Evolutionary conservation across 176 grass and related monocot species (phyloP).

Genomic region (Lolium rigidum): DNA sequence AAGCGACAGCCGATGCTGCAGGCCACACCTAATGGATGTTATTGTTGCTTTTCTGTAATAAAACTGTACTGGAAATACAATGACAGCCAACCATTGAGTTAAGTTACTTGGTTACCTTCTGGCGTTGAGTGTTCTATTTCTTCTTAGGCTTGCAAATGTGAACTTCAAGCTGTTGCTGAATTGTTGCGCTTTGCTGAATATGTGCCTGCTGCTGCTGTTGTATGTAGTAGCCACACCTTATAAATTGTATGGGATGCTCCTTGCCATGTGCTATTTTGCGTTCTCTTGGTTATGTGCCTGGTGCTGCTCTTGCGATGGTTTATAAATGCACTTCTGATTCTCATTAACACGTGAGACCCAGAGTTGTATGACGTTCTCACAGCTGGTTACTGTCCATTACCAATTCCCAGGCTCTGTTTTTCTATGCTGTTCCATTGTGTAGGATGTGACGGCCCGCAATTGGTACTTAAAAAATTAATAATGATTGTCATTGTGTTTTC

Average conservation of each 20-base stretch:
- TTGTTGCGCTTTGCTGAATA: background rate
- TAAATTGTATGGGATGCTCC: slow-evolving; percentile 19
- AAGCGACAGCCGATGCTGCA: slow-evolving; percentile 38
- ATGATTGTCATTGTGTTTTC: too few relatives aligned
- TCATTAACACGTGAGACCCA: background rate
- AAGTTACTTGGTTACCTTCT: slow-evolving; percentile 28
- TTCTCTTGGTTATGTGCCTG: background rate
- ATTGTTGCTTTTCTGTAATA: slow-evolving; percentile 53
- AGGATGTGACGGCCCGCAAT: too few relatives aligned
- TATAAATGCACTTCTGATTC: background rate
- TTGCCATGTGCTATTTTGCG: slow-evolving; percentile 1
- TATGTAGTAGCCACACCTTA: background rate
- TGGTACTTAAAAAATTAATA: too few relatives aligned
- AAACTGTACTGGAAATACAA: slow-evolving; percentile 52
- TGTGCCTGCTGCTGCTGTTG: slow-evolving; percentile 2
- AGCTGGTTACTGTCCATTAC: background rate
- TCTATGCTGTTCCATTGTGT: too few relatives aligned
- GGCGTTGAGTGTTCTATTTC: background rate
- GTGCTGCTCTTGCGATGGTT: slow-evolving; percentile 2
- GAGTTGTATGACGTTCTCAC: background rate
- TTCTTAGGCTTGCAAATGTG: background rate
- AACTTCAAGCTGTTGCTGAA: slow-evolving; percentile 1
- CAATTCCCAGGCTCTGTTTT: too few relatives aligned
- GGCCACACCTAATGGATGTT: slow-evolving; percentile 45
- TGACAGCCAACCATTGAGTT: slow-evolving; percentile 33